These are phyloP conservation scores for Haberlea rhodopensis DNA, from an alignment of 257 asterid species.

Conservation along the genomic window DNA sequence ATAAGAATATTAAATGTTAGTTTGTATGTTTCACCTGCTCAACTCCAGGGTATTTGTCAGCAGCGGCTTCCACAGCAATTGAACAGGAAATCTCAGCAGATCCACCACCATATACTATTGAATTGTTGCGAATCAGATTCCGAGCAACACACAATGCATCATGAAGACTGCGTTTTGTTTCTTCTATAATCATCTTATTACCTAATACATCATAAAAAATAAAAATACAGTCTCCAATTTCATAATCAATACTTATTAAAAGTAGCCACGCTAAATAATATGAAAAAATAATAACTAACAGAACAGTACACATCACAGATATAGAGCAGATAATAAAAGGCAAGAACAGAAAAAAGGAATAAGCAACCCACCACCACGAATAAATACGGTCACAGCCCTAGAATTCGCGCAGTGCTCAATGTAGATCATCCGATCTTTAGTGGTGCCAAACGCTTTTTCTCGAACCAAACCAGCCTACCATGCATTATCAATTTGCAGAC, in stretches of 20 bases:
- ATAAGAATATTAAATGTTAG: neutral
- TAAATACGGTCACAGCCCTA: slow-evolving; percentile 92
- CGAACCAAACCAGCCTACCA: slow-evolving; percentile 93
- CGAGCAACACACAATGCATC: slow-evolving; percentile 95
- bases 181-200: slow-evolving; percentile 98
- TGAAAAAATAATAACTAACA: neutral
- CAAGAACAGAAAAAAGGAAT: slow-evolving; percentile 3
- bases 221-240: slow-evolving; percentile 6
- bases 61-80: slow-evolving; percentile 95
- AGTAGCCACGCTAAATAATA: neutral
- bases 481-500: slow-evolving; percentile 21
- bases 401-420: slow-evolving; percentile 99
- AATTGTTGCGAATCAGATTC: slow-evolving; percentile 88
- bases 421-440: slow-evolving; percentile 94
- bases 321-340: neutral
- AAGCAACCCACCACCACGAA: slow-evolving; percentile 85
- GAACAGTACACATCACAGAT: neutral
- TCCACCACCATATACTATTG: slow-evolving; percentile 98
- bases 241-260: slow-evolving; percentile 1
- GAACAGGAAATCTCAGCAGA: slow-evolving; percentile 95
- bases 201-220: slow-evolving; percentile 43
- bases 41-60: slow-evolving; percentile 94
- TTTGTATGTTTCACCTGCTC: slow-evolving; percentile 57
- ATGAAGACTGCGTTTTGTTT: slow-evolving; percentile 95
- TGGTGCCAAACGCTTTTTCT: slow-evolving; percentile 91